Percentiles rank a stretch among this genome's conserved stretches.
phyloP scores from a whole-genome alignment of 768 basidiomycete species.

The Gloeophyllum trabeum region DNA sequence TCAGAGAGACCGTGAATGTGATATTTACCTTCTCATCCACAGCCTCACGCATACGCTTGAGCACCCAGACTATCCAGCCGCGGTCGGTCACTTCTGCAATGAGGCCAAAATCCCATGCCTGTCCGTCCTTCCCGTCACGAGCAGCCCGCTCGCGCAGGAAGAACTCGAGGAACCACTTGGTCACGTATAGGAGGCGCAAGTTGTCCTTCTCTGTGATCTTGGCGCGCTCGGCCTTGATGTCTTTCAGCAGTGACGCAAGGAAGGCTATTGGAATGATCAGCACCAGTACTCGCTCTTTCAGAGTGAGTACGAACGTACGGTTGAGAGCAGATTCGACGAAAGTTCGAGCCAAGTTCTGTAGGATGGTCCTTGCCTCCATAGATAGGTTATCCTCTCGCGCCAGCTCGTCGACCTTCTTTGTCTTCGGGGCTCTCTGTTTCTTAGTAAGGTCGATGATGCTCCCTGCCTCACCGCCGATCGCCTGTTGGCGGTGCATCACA shows the following conservation, averaged over 20 bases:
- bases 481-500: constrained; percentile 80
- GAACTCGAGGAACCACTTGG: constrained; percentile 89
- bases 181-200: constrained; percentile 75
- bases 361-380: constrained; percentile 45
- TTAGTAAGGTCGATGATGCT: constrained; percentile 53
- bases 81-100: constrained; percentile 83
- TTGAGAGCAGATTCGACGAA: constrained; percentile 86
- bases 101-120: constrained; percentile 54
- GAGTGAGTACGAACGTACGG: constrained; percentile 36
- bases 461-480: constrained; percentile 57
- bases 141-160: constrained; percentile 46
- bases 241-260: constrained; percentile 74
- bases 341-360: constrained; percentile 59
- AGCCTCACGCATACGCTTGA: constrained; percentile 79
- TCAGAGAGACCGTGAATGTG: background rate
- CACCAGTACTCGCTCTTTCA: background rate
- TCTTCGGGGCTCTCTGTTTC: constrained; percentile 38
- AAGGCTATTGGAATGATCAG: constrained; percentile 37
- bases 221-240: constrained; percentile 84
- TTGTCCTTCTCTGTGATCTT: constrained; percentile 96
- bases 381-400: constrained; percentile 56
- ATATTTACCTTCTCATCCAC: constrained; percentile 84
- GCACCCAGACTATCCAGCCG: constrained; percentile 82
- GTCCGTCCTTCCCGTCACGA: constrained; percentile 29
- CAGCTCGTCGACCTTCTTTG: constrained; percentile 61